These are phyloP conservation scores for Termitomyces sp. DNA, from an alignment of 768 basidiomycete genomes.

Conservation along the genomic window DNA sequence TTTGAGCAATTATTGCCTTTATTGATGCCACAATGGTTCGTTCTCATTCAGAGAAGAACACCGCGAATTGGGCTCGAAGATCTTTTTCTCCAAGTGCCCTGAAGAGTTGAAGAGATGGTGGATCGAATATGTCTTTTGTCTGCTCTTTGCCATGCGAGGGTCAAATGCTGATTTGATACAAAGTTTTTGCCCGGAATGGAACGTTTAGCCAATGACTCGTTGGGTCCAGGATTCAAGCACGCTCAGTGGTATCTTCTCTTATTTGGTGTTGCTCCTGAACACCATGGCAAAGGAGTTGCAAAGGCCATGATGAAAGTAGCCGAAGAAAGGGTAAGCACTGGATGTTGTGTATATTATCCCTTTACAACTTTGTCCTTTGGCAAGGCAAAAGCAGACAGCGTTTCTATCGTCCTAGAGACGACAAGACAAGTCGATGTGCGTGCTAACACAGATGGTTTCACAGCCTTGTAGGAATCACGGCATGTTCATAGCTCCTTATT, in stretches of 20 bases:
- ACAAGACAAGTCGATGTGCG: slow-evolving; percentile 20
- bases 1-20: background rate
- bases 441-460: background rate
- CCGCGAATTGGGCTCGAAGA: slow-evolving; percentile 20
- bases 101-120: slow-evolving; percentile 22
- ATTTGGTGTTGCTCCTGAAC: slow-evolving; percentile 21
- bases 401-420: slow-evolving; percentile 21
- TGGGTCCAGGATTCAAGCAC: slow-evolving; percentile 16
- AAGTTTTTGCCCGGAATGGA: slow-evolving; percentile 19
- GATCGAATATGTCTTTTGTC: slow-evolving; percentile 17
- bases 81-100: slow-evolving; percentile 17
- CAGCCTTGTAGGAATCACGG: no score
- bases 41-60: slow-evolving; percentile 17
- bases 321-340: slow-evolving; percentile 16
- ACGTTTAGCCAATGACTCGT: slow-evolving; percentile 9
- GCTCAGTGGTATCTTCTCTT: slow-evolving; percentile 23
- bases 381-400: slow-evolving; percentile 15
- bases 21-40: background rate
- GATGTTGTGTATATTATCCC: no score
- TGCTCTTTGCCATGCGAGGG: background rate
- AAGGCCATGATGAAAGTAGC: slow-evolving; percentile 18
- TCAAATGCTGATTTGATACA: background rate
- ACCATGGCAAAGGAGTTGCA: slow-evolving; percentile 25
- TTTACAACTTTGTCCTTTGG: background rate
- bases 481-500: background rate